A percentile compares a stretch with the other conserved stretches of the same genome.
Evolutionary conservation across 768 basidiomycete genomes (phyloP).

Genomic region (Mycena filopes): DNA sequence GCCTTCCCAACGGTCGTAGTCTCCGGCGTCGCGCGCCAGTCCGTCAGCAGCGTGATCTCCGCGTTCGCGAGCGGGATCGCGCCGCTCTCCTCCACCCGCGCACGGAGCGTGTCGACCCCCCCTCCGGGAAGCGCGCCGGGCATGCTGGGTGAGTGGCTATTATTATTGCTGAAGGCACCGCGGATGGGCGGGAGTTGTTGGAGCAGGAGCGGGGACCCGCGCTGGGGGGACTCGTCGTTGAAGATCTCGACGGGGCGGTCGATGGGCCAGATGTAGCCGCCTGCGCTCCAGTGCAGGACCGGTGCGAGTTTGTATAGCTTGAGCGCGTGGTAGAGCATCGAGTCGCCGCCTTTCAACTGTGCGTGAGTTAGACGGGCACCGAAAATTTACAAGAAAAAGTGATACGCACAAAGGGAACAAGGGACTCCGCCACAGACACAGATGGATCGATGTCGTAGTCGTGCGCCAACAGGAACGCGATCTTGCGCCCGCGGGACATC

Average conservation of each 20-base stretch:
- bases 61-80: constrained; percentile 72
- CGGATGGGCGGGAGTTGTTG: constrained; percentile 39
- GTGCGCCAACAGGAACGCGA: constrained; percentile 77
- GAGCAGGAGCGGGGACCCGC: constrained; percentile 36
- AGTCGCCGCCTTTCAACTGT: constrained; percentile 83
- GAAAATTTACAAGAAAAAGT: not conserved
- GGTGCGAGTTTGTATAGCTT: constrained; percentile 80
- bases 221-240: constrained; percentile 48
- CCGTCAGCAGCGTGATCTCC: constrained; percentile 69
- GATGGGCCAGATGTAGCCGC: constrained; percentile 84
- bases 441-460: constrained; percentile 79
- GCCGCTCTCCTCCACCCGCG: constrained; percentile 73
- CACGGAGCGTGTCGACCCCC: constrained; percentile 51
- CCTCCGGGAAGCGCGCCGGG: constrained; percentile 29
- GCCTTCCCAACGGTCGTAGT: constrained; percentile 65
- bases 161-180: constrained; percentile 55
- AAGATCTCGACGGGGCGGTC: constrained; percentile 75
- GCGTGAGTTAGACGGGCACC: not conserved
- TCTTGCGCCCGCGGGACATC: constrained; percentile 72
- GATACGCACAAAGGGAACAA: constrained; percentile 70
- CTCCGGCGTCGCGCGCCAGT: constrained; percentile 44
- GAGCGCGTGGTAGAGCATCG: constrained; percentile 78
- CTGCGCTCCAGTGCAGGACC: constrained; percentile 84
- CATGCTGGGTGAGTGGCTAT: constrained; percentile 21
- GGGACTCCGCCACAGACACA: constrained; percentile 72